Evolutionary conservation across 2,329 filamentous ascomycete genomes (phyloP).

Genomic region (Aspergillus texensis): DNA sequence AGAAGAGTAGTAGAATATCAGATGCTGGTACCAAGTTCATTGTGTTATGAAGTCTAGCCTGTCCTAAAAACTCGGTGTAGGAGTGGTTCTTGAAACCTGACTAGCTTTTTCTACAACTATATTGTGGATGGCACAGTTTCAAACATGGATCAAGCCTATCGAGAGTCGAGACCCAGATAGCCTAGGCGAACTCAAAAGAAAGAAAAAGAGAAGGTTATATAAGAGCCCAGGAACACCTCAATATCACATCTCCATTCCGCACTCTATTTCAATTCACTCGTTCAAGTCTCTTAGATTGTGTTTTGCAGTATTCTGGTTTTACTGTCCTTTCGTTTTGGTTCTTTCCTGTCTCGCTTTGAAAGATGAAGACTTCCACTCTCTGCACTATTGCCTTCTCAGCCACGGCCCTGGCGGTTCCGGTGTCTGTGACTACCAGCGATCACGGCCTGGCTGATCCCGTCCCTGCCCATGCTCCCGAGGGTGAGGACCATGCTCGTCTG

Average conservation of each 20-base stretch:
- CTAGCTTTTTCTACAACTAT: too few species aligned
- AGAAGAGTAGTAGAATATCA: neutral
- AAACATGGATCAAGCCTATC: neutral
- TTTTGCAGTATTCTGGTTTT: neutral
- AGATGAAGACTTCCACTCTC: neutral
- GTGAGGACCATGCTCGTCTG: neutral
- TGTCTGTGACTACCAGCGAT: neutral
- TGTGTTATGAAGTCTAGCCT: neutral
- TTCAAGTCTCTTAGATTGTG: neutral
- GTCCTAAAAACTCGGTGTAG: neutral
- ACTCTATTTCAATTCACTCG: neutral
- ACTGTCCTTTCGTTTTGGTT: neutral
- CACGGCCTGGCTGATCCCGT: neutral
- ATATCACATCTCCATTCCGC: neutral
- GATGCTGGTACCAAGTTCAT: neutral
- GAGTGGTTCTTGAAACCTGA: neutral
- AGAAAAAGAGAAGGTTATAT: neutral
- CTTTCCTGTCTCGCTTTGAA: neutral
- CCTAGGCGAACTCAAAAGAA: neutral
- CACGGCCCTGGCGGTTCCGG: neutral
- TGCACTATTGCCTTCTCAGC: neutral
- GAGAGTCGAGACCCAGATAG: neutral
- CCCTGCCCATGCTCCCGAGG: neutral
- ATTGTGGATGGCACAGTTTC: neutral
- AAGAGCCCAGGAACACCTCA: neutral